Base-by-base conservation (phyloP, 306 rosid species). In the Dryas octopetala region DNA sequence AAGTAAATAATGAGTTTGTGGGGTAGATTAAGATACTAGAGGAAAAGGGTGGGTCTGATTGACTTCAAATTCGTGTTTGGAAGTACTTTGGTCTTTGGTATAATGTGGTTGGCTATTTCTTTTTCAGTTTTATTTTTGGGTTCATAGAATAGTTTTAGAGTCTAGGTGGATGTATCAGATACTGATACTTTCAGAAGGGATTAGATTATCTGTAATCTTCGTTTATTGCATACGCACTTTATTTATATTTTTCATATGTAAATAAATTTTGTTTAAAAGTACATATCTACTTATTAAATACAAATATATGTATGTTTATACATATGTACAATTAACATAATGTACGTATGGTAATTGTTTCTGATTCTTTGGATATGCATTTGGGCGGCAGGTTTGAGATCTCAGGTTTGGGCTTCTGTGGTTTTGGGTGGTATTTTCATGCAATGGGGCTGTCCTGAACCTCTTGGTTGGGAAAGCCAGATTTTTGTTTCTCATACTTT, bases 361-460 rank as follows among this genome's bases (percentile, higher is more conserved):
- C 43, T 71, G 54, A 51, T 65, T 62, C 11, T n/a, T 13, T 59
- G 5, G 9, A 4, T 44, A 7, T 26, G 12, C 7, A 43, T 73
- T 43, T 26, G 44, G 50, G 44, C 54, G 43, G 75, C 80, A 57
- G 64, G 40, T 64, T 44, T 80, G 75, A 74, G 51, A 51, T 68
- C 14, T 47, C 0, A 23, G 40, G n/a, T 40, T 62, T 9, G 12
- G 48, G 74, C 50, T 26, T 68, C 53, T 60, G 5, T n/a, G 62
- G 28, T 40, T 55, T 57, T 12, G 48, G 76, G n/a, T 52, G 70
- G 62, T 65, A 38, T 13, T 55, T 72, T 23, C 1, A 28, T 47
- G 23, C 16, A 48, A 16, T 64, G 76, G 40, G n/a, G 60, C 46
- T 58, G 7, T 50, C 47, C 32, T 46, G 62, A 48, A 53, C 45